A percentile compares a stretch with the other conserved stretches of the same genome.
phyloP scores from a whole-genome alignment of 2,329 filamentous ascomycete genomes.

The Phaeomoniella chlamydospora region DNA sequence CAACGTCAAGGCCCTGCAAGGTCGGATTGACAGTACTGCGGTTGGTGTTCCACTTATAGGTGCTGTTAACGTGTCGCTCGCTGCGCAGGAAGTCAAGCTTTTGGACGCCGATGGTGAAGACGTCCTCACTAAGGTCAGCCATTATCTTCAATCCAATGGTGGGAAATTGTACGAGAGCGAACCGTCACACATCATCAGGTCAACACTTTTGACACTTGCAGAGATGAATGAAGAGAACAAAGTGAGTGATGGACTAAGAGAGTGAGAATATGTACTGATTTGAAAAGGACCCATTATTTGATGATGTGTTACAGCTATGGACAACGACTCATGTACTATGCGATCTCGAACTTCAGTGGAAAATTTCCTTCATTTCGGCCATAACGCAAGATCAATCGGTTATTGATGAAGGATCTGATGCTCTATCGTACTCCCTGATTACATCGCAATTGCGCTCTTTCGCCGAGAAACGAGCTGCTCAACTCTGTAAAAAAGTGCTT shows the following conservation, averaged over 20 bases:
- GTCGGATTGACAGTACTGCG: conserved; percentile 15
- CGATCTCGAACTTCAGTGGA: conserved; percentile 31
- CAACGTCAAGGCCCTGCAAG: conserved; percentile 28
- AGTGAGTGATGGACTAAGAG: conserved; percentile 11
- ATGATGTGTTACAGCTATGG: conserved; percentile 41
- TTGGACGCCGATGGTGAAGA: conserved; percentile 35
- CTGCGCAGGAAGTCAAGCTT: conserved; percentile 27
- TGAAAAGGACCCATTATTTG: conserved; percentile 29
- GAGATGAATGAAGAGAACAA: conserved; percentile 23
- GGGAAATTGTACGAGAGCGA: conserved; percentile 33
- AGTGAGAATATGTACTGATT: conserved; percentile 2
- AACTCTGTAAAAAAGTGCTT: conserved; percentile 38
- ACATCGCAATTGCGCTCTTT: conserved; percentile 39
- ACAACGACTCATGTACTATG: conserved; percentile 39
- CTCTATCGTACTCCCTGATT: conserved; percentile 34
- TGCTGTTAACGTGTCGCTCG: conserved; percentile 6
- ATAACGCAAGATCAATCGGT: conserved; percentile 10
- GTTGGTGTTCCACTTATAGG: conserved; percentile 20
- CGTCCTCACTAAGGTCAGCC: conserved; percentile 35
- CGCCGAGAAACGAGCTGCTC: conserved; percentile 38
- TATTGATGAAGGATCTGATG: conserved; percentile 21
- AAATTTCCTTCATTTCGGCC: conserved; percentile 32
- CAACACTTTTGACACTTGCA: conserved; percentile 27
- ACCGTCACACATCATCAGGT: conserved; percentile 33
- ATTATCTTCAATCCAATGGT: conserved; percentile 36